Conservation (phyloP, 73 alveolate genomes). For the Symbiodinium pilosum region DNA sequence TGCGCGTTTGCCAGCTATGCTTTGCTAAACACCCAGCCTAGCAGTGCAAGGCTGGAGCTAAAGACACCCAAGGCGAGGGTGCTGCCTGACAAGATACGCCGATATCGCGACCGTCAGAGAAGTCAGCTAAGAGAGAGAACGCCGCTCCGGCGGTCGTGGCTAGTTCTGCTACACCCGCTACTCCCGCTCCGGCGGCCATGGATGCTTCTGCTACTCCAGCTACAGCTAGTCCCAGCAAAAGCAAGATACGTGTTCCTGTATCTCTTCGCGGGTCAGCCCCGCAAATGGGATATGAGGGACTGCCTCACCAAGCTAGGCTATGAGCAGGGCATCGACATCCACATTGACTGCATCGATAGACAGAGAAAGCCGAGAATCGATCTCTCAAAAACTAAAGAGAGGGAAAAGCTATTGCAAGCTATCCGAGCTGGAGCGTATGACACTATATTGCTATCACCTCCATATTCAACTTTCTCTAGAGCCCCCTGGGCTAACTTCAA, state of each 20-base stretch:
- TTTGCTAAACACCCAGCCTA: neutral
- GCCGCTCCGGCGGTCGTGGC: too few species aligned
- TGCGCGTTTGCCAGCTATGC: neutral
- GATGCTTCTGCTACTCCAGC: neutral
- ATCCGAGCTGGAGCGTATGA: neutral
- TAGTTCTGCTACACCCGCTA: too few species aligned
- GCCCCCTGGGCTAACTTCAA: neutral
- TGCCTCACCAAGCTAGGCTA: neutral
- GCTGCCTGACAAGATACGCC: too few species aligned
- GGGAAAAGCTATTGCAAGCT: neutral
- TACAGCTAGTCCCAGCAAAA: neutral
- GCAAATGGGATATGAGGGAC: neutral
- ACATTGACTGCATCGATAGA: neutral
- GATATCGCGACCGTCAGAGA: too few species aligned
- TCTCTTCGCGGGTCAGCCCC: neutral
- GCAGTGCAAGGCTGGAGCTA: too few species aligned
- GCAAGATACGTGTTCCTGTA: neutral
- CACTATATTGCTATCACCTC: neutral
- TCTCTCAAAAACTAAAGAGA: neutral
- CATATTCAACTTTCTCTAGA: neutral
- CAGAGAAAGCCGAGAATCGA: neutral
- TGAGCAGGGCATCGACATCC: neutral
- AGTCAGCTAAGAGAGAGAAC: too few species aligned
- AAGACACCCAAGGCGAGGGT: too few species aligned
- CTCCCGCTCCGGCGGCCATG: too few species aligned